These are phyloP conservation scores for Onygena corvina DNA, from an alignment of 2,329 filamentous ascomycete species.

Conservation along the genomic window DNA sequence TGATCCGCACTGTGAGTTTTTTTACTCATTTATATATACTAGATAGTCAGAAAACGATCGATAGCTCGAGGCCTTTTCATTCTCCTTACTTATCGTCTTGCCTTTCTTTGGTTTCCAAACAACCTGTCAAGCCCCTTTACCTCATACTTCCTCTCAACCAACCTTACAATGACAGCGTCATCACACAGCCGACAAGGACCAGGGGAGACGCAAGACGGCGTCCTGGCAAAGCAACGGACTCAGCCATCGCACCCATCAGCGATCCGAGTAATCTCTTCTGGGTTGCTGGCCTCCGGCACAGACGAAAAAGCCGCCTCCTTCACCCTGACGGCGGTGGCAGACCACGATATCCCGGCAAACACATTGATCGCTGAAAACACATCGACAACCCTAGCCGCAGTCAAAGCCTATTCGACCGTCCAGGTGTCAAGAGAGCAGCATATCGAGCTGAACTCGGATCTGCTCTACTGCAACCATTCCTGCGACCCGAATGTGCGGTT, in stretches of 20 bases:
- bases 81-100: too few species aligned
- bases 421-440: conserved; percentile 47
- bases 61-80: too few species aligned
- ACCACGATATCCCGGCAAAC: conserved; percentile 46
- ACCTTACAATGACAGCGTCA: conserved; percentile 10
- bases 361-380: conserved; percentile 54
- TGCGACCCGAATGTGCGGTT: conserved; percentile 56
- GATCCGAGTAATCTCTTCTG: conserved; percentile 13
- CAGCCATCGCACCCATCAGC: conserved; percentile 15
- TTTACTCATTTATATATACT: too few species aligned
- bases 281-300: conserved; percentile 13
- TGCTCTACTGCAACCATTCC: conserved; percentile 57
- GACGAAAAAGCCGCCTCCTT: conserved; percentile 38
- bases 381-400: conserved; percentile 31
- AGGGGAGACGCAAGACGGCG: conserved; percentile 2
- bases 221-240: conserved; percentile 13
- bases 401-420: conserved; percentile 50
- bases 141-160: neutral
- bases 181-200: neutral
- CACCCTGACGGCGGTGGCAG: conserved; percentile 50
- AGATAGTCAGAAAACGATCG: too few species aligned
- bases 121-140: neutral
- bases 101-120: too few species aligned
- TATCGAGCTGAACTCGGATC: conserved; percentile 52
- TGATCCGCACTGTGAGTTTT: too few species aligned